Conservation (phyloP, 345 rosid genomes). For the Carallia pectinifolia region DNA sequence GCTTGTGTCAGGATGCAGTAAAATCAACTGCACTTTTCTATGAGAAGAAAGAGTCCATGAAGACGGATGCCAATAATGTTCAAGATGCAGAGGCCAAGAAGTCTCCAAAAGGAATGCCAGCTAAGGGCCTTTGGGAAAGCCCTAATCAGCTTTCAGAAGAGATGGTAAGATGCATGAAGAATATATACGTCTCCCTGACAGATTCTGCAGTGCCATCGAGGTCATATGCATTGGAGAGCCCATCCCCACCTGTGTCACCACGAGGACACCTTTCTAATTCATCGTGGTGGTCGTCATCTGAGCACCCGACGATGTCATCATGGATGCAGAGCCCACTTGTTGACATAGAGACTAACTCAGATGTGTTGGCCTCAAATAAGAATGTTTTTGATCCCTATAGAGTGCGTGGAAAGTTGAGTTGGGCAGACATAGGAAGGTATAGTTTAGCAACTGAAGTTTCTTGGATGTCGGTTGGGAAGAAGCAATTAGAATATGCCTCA, state of each 20-base stretch:
- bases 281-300: slow-evolving; percentile 47
- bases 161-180: slow-evolving; percentile 30
- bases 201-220: slow-evolving; percentile 17
- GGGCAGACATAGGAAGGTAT: slow-evolving; percentile 29
- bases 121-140: slow-evolving; percentile 31
- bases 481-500: slow-evolving; percentile 29
- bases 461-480: slow-evolving; percentile 32
- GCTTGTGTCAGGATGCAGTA: slow-evolving; percentile 41
- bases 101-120: slow-evolving; percentile 48
- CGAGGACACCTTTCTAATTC: slow-evolving; percentile 40
- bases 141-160: slow-evolving; percentile 30
- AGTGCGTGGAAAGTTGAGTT: slow-evolving; percentile 28
- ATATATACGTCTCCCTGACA: slow-evolving; percentile 22
- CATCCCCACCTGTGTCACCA: slow-evolving; percentile 39
- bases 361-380: slow-evolving; percentile 18
- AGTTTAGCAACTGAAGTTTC: slow-evolving; percentile 29
- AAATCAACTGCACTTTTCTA: slow-evolving; percentile 27
- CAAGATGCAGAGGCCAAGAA: slow-evolving; percentile 33
- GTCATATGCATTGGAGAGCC: slow-evolving; percentile 38
- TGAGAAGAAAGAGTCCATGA: slow-evolving; percentile 25
- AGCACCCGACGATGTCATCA: slow-evolving; percentile 21
- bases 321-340: slow-evolving; percentile 28
- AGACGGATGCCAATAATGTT: slow-evolving; percentile 25
- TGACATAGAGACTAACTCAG: slow-evolving; percentile 17
- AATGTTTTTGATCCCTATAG: slow-evolving; percentile 28